Base-by-base conservation (phyloP, 768 basidiomycete species). In the Russula virescens region DNA sequence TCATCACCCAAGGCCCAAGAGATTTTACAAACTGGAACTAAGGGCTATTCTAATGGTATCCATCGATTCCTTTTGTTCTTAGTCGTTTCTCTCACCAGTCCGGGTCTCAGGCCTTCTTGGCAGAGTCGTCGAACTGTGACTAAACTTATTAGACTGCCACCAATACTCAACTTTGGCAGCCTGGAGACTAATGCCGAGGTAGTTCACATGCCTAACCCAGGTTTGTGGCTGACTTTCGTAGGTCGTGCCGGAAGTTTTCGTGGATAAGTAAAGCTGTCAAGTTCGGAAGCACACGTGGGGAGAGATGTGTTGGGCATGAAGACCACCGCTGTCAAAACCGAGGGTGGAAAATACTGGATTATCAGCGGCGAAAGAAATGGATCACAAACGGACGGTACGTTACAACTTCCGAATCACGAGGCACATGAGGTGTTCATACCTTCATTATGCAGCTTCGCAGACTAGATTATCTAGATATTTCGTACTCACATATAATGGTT, bases 281-380 rank as follows among this genome's bases (percentile, higher is more conserved):
- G 94, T 66, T 88, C 88, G 18, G 94, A 96, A 74, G 91, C 93
- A 13, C 88, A 87, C 91, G n/a, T n/a, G 10, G 92, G 88, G 28
- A 87, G 85, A 70, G 93, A 95, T 72, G 92, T 97, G 5, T 81
- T 84, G 74, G 89, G 91, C 9, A 74, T 94, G 59, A 80, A 85
- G 70, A 93, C 91, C 7, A 86, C 83, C 8, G 94, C 92, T 16
- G 83, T 81, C 21, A 89, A 91, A 73, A 87, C 81, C 26, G 85
- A 86, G 60, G 91, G 94, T 69, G 91, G 90, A 28, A 89, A 88
- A n/a, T n/a, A n/a, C n/a, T n/a, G n/a, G n/a, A n/a, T n/a, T n/a
- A n/a, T n/a, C n/a, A n/a, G n/a, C n/a, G n/a, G n/a, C n/a, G n/a
- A n/a, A n/a, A n/a, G n/a, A n/a, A n/a, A n/a, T n/a, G n/a, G n/a